Evolutionary conservation across 768 basidiomycete species (phyloP), one percentile per base, ranked within the genome.

Genomic region (Trametes cingulata): DNA sequence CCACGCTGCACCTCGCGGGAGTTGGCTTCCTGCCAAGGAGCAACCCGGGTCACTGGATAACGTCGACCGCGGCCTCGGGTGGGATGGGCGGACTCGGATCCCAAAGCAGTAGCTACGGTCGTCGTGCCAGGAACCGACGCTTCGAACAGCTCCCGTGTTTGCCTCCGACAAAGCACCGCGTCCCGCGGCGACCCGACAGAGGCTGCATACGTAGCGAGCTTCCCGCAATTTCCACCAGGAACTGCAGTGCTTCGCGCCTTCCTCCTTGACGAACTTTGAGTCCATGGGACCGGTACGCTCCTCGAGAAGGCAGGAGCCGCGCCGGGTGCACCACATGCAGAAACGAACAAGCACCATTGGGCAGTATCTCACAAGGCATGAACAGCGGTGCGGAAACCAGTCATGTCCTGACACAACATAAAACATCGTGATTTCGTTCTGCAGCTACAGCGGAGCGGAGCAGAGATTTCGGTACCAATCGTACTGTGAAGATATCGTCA

Each of bases 61-160:
- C 14, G 8, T 6, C 9, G 22, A 20, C n/a, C 15, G 6, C 20
- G 15, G 19, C 10, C 40, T 37, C 53, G 52, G 60, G 33, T 43
- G 48, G 20, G 25, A 61, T 55, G 60, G 60, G 53, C 5, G 22
- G 19, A 51, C 37, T 55, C 60, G 60, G 60, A 17, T 36, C 47
- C 41, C 17, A 15, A 42, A 15, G 14, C 10, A 40, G 48, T 2
- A 25, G 41, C 35, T 25, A 25, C 6, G 43, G 20, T 8, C 22
- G 24, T 22, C 14, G n/a, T 13, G n/a, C 40, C 8, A 17, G 33
- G 19, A 24, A 27, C 40, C 40, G 27, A 37, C 20, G 17, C 20
- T 19, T 24, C 25, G 33, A 17, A 35, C 24, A 43, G 6, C 20
- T 37, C 33, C 47, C 51, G 53, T 14, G 8, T 3, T 7, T n/a